Evolutionary conservation across 75 land plant species (phyloP), one percentile per base, ranked within the genome.

Genomic region (Azolla pinnata): DNA sequence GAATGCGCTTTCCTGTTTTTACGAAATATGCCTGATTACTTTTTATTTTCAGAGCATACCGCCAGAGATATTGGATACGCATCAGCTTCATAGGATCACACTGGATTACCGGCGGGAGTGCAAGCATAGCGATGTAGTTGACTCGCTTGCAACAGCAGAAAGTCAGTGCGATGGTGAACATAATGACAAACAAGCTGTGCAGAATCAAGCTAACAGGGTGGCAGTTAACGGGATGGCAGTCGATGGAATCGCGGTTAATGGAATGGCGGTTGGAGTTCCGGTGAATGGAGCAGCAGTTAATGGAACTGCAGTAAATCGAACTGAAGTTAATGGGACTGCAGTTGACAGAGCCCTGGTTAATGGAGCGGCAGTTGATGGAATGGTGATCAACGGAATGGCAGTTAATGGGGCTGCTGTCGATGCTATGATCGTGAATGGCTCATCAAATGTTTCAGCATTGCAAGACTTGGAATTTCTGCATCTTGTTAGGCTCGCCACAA

Each of bases 81-180:
- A 88, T 64, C 84, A 88, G 63, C 69, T 88, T 38, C 71, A 74
- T 10, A 68, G 51, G 24, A 84, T 88, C 54, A 84, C 84, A 1
- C 66, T 88, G 26, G 93, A 81, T 33, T 88, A 83, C 62, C 74
- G 81, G 69, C 63, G 88, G 35, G 88, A 88, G 54, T 88, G 93
- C 65, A 83, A 77, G 62, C 84, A 75, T 8, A 77, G 77, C 60
- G 93, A 88, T 47, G 27, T 71, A 17, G 93, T 88, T 2, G 83
- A 88, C 30, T 84, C 93, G 28, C 61, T 88, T 57, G 70, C 82
- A 29, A 82, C 72, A 32, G 48, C 65, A 2, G 83, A 79, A 49
- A 33, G 56, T 17, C 42, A 49, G 53, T 23, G 25, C 68, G 12
- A 26, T 67, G n/a, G n/a, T n/a, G n/a, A n/a, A n/a, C n/a, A n/a